Percentiles rank a stretch among this genome's conserved stretches.
phyloP scores from a whole-genome alignment of 495 filamentous ascomycete species.

The Penicillium paradoxum region DNA sequence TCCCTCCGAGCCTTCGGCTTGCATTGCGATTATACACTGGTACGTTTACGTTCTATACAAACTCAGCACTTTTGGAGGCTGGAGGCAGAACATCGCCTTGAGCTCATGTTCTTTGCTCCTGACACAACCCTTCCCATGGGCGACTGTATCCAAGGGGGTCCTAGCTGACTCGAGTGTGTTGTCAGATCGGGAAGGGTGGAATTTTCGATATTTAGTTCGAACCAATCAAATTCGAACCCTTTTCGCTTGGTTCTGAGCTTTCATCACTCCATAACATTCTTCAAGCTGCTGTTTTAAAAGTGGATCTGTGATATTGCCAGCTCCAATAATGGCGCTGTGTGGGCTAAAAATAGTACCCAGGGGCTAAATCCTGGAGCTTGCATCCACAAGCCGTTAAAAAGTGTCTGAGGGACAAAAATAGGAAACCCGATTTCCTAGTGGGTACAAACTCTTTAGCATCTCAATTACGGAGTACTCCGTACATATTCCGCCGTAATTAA shows the following conservation, averaged over 20 bases:
- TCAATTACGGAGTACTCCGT: too few species aligned
- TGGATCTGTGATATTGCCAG: not conserved
- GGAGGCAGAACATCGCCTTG: not conserved
- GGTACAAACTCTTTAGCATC: not conserved
- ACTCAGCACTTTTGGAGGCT: too few species aligned
- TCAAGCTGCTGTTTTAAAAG: not conserved
- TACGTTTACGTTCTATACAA: too few species aligned
- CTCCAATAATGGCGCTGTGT: not conserved
- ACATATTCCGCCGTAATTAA: too few species aligned
- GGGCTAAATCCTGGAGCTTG: not conserved
- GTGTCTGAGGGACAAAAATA: not conserved
- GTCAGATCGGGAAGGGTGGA: not conserved
- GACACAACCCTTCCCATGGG: not conserved
- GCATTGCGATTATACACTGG: not conserved
- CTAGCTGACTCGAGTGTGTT: not conserved
- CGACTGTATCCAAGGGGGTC: not conserved
- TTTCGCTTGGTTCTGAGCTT: not conserved
- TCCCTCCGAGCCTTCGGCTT: too few species aligned
- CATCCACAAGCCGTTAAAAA: not conserved
- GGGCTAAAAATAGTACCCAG: constrained; percentile 10
- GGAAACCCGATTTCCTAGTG: not conserved
- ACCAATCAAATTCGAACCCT: not conserved
- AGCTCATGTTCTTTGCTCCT: not conserved
- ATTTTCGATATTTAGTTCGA: not conserved
- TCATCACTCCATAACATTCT: constrained; percentile 6